A percentile compares a stretch with the other conserved stretches of the same genome.
phyloP scores from a whole-genome alignment of 2,329 filamentous ascomycete genomes.

The Ophiocordyceps unilateralis region DNA sequence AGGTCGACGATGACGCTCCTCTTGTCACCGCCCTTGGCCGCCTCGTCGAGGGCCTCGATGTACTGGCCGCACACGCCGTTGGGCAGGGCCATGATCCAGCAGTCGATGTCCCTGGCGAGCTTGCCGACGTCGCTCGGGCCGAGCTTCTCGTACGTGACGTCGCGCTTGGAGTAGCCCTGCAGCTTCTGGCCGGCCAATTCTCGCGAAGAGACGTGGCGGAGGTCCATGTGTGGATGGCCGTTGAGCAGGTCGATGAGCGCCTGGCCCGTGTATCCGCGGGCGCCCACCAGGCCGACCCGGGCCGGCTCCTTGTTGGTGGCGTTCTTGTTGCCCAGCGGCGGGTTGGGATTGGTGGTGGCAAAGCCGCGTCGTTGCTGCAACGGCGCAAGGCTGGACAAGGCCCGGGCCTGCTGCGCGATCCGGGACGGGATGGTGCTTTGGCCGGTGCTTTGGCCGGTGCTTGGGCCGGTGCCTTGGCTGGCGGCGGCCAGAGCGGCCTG shows the following conservation, averaged over 20 bases:
- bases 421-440: slow-evolving; percentile 18
- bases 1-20: slow-evolving; percentile 77
- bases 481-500: slow-evolving; percentile 57
- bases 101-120: slow-evolving; percentile 79
- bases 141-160: slow-evolving; percentile 85
- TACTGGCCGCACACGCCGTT: slow-evolving; percentile 92
- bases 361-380: slow-evolving; percentile 8
- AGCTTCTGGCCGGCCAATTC: slow-evolving; percentile 78
- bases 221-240: slow-evolving; percentile 74
- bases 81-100: slow-evolving; percentile 94
- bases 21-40: slow-evolving; percentile 38
- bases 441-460: slow-evolving; percentile 16
- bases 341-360: slow-evolving; percentile 45
- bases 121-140: slow-evolving; percentile 69
- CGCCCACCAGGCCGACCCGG: slow-evolving; percentile 74
- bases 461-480: slow-evolving; percentile 22
- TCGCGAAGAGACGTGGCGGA: slow-evolving; percentile 81
- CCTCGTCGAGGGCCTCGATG: slow-evolving; percentile 70
- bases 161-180: slow-evolving; percentile 76
- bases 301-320: slow-evolving; percentile 64
- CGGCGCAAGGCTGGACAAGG: slow-evolving; percentile 3
- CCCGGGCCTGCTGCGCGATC: slow-evolving; percentile 7
- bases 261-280: slow-evolving; percentile 68
- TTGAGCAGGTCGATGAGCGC: slow-evolving; percentile 78
- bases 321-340: slow-evolving; percentile 76